Evolutionary conservation across 495 filamentous ascomycete genomes (phyloP).

Genomic region (Penicillium herquei): DNA sequence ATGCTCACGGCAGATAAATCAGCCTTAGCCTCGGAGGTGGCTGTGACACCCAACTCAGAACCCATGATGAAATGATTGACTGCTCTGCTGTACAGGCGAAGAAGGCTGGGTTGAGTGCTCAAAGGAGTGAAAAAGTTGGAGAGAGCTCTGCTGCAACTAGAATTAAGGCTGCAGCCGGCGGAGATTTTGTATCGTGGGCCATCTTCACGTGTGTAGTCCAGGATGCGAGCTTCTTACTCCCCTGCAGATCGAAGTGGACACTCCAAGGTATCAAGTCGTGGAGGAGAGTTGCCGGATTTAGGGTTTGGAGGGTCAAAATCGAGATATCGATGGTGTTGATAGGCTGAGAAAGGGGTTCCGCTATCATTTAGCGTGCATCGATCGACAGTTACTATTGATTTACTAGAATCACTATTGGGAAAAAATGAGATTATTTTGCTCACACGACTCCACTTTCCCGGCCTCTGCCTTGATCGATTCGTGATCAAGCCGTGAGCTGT

Average conservation of each 20-base stretch:
- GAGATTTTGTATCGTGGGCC: conserved; percentile 1
- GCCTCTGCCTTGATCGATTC: too few species aligned
- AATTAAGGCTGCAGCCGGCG: not conserved
- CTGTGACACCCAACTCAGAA: conserved; percentile 33
- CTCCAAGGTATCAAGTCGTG: not conserved
- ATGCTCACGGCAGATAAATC: conserved; percentile 26
- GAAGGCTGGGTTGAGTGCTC: conserved; percentile 9
- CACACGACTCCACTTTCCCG: not conserved
- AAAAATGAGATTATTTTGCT: not conserved
- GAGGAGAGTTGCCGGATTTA: not conserved
- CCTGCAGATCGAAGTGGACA: not conserved
- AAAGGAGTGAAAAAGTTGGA: conserved; percentile 32
- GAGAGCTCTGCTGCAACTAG: conserved; percentile 10
- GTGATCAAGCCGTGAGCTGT: too few species aligned
- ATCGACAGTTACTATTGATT: conserved; percentile 6
- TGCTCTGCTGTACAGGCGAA: not conserved
- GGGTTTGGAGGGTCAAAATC: not conserved
- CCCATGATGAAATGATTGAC: conserved; percentile 26
- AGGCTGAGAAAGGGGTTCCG: not conserved
- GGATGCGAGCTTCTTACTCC: not conserved
- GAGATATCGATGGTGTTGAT: not conserved
- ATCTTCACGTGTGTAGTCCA: not conserved
- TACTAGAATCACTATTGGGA: not conserved
- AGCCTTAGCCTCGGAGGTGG: conserved; percentile 27
- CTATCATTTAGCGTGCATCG: not conserved